Conservation (phyloP, 305 asterid genomes). For the Fraxinus paxiana region DNA sequence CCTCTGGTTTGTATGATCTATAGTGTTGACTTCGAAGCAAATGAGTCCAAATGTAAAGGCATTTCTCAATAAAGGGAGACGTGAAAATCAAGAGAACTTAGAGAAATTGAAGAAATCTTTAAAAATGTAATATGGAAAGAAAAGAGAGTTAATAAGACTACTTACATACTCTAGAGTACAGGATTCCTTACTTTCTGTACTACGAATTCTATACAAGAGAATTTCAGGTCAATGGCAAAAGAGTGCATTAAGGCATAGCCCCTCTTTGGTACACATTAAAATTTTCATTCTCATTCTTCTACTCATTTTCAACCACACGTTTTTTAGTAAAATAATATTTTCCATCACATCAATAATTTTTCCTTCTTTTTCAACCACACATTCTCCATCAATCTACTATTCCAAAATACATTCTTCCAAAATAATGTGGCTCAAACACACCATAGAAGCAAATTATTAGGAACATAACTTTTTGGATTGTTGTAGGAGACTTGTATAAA, state of each 20-base stretch:
- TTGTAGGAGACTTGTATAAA: neutral
- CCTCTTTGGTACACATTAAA: no score
- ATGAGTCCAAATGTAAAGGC: neutral
- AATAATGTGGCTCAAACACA: no score
- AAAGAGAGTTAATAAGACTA: neutral
- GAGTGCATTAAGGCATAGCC: neutral
- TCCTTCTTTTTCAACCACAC: no score
- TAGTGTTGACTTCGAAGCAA: neutral
- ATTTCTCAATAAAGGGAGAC: neutral
- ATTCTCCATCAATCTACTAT: no score
- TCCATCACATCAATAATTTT: no score
- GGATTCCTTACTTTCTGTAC: neutral
- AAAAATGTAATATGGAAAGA: neutral
- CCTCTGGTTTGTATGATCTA: neutral
- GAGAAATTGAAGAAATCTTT: neutral
- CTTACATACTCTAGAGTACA: neutral
- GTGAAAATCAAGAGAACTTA: neutral
- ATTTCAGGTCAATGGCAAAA: neutral
- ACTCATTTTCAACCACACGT: no score
- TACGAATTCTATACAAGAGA: neutral
- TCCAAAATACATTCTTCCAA: no score
- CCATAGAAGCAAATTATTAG: neutral
- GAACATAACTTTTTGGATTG: neutral
- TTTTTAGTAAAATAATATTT: no score
- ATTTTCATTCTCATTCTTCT: no score